phyloP scores from a whole-genome alignment of 169 alveolate species.

The Cryptosporidium ubiquitum region DNA sequence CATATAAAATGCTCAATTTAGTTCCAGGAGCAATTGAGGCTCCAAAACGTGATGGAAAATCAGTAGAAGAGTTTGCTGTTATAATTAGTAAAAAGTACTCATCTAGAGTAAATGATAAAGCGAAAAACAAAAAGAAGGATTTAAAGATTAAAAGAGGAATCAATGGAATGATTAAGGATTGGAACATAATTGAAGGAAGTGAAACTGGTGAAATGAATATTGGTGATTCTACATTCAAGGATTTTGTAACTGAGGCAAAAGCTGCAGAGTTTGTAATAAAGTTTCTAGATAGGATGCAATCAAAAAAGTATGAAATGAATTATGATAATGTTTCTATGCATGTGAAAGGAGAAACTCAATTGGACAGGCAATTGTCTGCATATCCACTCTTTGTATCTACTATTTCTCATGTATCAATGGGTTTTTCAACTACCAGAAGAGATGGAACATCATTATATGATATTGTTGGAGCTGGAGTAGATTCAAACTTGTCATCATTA shows the following conservation, averaged over 20 bases:
- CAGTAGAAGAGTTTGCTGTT: constrained; percentile 10
- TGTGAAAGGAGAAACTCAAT: constrained; percentile 56
- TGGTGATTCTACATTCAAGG: constrained; percentile 15
- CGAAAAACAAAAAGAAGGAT: constrained; percentile 15
- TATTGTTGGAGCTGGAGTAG: constrained; percentile 3
- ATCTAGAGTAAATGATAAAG: constrained; percentile 5
- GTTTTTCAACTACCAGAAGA: constrained; percentile 17
- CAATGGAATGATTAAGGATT: constrained; percentile 32
- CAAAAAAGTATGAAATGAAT: constrained; percentile 65
- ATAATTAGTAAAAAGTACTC: constrained; percentile 45
- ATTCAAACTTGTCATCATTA: neutral
- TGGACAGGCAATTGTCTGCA: constrained; percentile 51
- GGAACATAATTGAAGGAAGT: constrained; percentile 32
- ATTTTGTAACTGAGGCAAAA: constrained; percentile 66
- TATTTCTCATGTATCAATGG: constrained; percentile 44
- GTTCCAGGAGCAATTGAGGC: constrained; percentile 64
- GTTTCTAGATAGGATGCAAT: constrained; percentile 68
- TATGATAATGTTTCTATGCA: constrained; percentile 51
- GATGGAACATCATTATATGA: constrained; percentile 25
- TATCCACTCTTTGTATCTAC: constrained; percentile 60
- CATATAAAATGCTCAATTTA: constrained; percentile 18
- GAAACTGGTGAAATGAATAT: neutral
- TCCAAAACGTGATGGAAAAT: constrained; percentile 10
- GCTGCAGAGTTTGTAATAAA: constrained; percentile 66
- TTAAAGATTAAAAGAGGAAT: constrained; percentile 43